Conservation (phyloP, 1,284 basidiomycete genomes). For the Rhodotorula sp. region DNA sequence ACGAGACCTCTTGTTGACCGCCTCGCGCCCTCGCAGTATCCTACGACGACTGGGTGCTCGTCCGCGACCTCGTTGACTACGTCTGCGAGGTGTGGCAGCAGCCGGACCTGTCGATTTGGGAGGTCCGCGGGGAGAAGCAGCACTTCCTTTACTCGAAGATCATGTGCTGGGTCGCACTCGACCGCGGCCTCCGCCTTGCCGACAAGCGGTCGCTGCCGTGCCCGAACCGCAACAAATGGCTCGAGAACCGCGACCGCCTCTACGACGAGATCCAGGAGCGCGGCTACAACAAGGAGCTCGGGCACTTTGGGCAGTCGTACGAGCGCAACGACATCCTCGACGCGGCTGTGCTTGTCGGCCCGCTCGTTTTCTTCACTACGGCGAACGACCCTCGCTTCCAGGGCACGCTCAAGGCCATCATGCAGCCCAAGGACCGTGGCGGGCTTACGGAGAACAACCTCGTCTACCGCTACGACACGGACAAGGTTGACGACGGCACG, state of each 20-base stretch:
- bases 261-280: slow-evolving; percentile 75
- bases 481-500: slow-evolving; percentile 81
- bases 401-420: slow-evolving; percentile 73
- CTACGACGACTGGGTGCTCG: slow-evolving; percentile 52
- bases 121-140: slow-evolving; percentile 60
- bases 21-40: slow-evolving; percentile 13
- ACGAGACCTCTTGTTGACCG: background rate
- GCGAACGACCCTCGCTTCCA: slow-evolving; percentile 82
- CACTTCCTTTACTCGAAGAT: slow-evolving; percentile 84
- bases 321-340: slow-evolving; percentile 55
- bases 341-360: slow-evolving; percentile 50
- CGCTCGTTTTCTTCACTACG: slow-evolving; percentile 70
- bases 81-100: slow-evolving; percentile 42
- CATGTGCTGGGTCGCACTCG: slow-evolving; percentile 76
- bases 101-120: slow-evolving; percentile 64
- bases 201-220: slow-evolving; percentile 68
- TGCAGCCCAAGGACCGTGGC: slow-evolving; percentile 74
- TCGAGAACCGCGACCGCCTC: slow-evolving; percentile 69
- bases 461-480: slow-evolving; percentile 74
- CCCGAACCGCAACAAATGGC: slow-evolving; percentile 62
- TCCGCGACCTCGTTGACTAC: slow-evolving; percentile 56
- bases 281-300: slow-evolving; percentile 68
- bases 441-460: slow-evolving; percentile 57
- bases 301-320: slow-evolving; percentile 53
- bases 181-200: slow-evolving; percentile 74